Evolutionary conservation across 2,329 filamentous ascomycete species (phyloP).

Genomic region (Venturiaceae sp.): DNA sequence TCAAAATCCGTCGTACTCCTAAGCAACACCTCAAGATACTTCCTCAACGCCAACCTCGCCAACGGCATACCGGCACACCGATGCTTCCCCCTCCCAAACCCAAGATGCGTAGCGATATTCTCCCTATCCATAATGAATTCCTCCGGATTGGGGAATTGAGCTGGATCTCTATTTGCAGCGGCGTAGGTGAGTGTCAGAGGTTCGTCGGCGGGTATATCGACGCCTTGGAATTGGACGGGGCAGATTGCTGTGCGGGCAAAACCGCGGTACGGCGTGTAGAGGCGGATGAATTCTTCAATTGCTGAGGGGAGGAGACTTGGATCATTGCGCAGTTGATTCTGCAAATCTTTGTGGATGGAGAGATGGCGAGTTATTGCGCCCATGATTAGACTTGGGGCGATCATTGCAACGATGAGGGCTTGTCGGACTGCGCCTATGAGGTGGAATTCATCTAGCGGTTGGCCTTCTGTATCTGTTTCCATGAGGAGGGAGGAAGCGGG

Average conservation of each 20-base stretch:
- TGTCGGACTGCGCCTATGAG: slow-evolving; percentile 8
- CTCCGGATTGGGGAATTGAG: slow-evolving; percentile 1
- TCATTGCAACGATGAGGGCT: slow-evolving; percentile 12
- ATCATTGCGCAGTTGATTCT: slow-evolving; percentile 8
- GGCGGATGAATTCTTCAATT: slow-evolving; percentile 12
- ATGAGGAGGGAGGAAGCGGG: slow-evolving; percentile 9
- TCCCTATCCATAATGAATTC: slow-evolving; percentile 5
- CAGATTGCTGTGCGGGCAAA: slow-evolving; percentile 10
- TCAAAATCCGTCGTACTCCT: neutral
- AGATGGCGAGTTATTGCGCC: slow-evolving; percentile 10
- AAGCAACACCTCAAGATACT: neutral
- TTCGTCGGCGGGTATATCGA: neutral
- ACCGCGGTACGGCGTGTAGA: slow-evolving; percentile 12
- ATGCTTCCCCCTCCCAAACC: slow-evolving; percentile 7
- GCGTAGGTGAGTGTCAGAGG: slow-evolving; percentile 7
- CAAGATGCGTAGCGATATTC: slow-evolving; percentile 6
- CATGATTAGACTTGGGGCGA: slow-evolving; percentile 11
- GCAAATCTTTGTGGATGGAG: slow-evolving; percentile 9
- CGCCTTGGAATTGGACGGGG: slow-evolving; percentile 1
- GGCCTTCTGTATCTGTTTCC: slow-evolving; percentile 7
- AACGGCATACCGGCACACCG: slow-evolving; percentile 7
- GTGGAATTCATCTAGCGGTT: slow-evolving; percentile 7
- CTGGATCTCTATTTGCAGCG: slow-evolving; percentile 4
- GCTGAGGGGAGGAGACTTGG: neutral
- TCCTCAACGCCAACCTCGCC: slow-evolving; percentile 4